Percentiles rank a stretch among this genome's conserved stretches.
Evolutionary conservation across 208 protist species (phyloP).

Genomic region (Trypanosoma scelopori): DNA sequence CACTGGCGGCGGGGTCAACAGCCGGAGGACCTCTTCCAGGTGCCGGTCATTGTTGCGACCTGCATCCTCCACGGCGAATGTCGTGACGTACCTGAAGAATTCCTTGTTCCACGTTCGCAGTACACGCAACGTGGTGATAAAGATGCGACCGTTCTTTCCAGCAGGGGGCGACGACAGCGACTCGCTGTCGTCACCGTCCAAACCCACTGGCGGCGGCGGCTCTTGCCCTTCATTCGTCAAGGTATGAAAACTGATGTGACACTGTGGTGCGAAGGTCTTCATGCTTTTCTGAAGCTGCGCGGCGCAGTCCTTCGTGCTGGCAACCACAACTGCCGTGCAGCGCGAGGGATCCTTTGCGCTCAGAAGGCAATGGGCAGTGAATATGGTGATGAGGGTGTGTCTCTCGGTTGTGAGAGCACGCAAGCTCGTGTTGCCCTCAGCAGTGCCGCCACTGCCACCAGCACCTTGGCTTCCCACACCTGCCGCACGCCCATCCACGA

Average conservation of each 20-base stretch:
- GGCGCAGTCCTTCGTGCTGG: conserved; percentile 29
- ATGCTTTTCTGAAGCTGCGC: conserved; percentile 20
- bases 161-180: neutral
- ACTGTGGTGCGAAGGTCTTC: conserved; percentile 15
- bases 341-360: conserved; percentile 20
- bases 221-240: conserved; percentile 8
- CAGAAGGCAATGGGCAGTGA: conserved; percentile 58
- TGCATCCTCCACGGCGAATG: conserved; percentile 25
- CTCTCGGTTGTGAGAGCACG: conserved; percentile 38
- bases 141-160: conserved; percentile 2
- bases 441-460: conserved; percentile 33
- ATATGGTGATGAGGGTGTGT: conserved; percentile 42
- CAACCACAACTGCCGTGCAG: conserved; percentile 34
- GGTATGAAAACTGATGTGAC: conserved; percentile 11
- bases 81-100: conserved; percentile 15
- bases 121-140: conserved; percentile 26
- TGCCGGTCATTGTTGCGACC: conserved; percentile 3
- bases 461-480: conserved; percentile 5
- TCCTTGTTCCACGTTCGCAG: conserved; percentile 18
- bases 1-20: conserved; percentile 4
- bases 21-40: conserved; percentile 24
- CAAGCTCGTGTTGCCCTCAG: conserved; percentile 26
- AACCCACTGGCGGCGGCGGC: conserved; percentile 12
- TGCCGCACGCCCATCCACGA: conserved; percentile 66
- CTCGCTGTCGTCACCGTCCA: conserved; percentile 3